Percentiles rank a stretch among this genome's conserved stretches.
These are phyloP conservation scores for Trichosporon ovoides DNA, from an alignment of 1,284 basidiomycete species.

Conservation along the genomic window DNA sequence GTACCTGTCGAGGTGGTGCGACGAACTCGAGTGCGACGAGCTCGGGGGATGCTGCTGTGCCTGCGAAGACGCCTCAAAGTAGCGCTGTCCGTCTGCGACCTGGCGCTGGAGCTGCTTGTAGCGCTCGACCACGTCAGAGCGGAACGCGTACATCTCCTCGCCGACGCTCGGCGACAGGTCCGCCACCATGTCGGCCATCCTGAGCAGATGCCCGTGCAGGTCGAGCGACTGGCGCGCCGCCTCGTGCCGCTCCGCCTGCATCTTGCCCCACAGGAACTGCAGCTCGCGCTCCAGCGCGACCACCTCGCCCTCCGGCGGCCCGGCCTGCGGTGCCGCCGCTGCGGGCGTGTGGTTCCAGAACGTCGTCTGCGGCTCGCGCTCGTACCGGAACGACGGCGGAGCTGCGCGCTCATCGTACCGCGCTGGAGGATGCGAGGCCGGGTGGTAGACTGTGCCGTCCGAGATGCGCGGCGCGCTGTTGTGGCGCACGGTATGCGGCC, in stretches of 20 bases:
- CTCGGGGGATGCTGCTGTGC: background rate
- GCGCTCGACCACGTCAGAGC: background rate
- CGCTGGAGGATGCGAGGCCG: background rate
- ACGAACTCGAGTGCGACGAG: background rate
- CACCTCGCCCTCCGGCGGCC: conserved; percentile 15
- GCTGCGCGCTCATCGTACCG: conserved; percentile 9
- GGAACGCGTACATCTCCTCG: conserved; percentile 1
- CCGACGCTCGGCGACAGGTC: background rate
- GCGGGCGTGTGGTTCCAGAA: conserved; percentile 6
- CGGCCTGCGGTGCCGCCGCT: background rate
- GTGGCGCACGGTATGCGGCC: background rate
- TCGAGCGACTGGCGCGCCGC: conserved; percentile 30
- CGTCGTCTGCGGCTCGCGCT: conserved; percentile 25
- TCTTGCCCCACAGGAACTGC: conserved; percentile 21
- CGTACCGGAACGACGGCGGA: conserved; percentile 29
- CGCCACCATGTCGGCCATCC: conserved; percentile 23
- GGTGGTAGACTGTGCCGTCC: background rate
- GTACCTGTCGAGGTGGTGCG: background rate
- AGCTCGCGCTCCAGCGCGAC: conserved; percentile 33
- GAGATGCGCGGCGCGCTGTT: background rate
- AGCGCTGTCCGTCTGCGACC: background rate
- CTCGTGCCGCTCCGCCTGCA: conserved; percentile 35
- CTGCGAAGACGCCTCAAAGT: background rate
- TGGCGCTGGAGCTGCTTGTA: conserved; percentile 5
- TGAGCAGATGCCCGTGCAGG: conserved; percentile 31